phyloP scores from a whole-genome alignment of 2,329 filamentous ascomycete species.

The Cucurbitaria berberidis region DNA sequence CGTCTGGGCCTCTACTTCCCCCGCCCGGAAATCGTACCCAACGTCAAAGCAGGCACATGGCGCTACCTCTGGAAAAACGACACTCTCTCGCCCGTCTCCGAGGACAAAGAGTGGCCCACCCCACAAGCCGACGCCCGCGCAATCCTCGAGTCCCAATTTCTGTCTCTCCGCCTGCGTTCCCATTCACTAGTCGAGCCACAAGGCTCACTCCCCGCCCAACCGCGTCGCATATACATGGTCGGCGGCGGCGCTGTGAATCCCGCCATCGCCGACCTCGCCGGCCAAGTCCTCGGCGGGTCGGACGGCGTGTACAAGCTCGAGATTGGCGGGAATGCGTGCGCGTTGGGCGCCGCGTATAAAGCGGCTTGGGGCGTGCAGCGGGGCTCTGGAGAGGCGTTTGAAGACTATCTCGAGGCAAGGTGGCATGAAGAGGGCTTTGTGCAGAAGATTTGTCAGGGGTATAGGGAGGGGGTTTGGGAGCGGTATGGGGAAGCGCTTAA shows the following conservation, averaged over 20 bases:
- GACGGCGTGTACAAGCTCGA: constrained; percentile 95
- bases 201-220: constrained; percentile 75
- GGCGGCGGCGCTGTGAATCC: constrained; percentile 90
- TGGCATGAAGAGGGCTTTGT: constrained; percentile 89
- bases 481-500: constrained; percentile 77
- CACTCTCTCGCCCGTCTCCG: constrained; percentile 51
- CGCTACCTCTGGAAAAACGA: constrained; percentile 69
- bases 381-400: constrained; percentile 72
- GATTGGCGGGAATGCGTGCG: constrained; percentile 94
- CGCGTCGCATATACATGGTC: constrained; percentile 89
- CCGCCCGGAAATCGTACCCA: constrained; percentile 93
- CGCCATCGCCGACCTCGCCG: constrained; percentile 83
- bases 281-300: constrained; percentile 83
- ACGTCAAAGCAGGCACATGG: constrained; percentile 85
- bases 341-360: constrained; percentile 92
- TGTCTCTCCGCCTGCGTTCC: constrained; percentile 87
- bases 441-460: constrained; percentile 82
- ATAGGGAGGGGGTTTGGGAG: constrained; percentile 74
- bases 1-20: constrained; percentile 95
- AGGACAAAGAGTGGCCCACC: constrained; percentile 56
- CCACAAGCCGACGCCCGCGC: constrained; percentile 74
- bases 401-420: constrained; percentile 79
- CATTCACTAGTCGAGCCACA: constrained; percentile 70
- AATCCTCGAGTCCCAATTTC: constrained; percentile 93
- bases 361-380: constrained; percentile 90